Percentiles rank a stretch among this genome's conserved stretches.
Conservation (phyloP, 2,329 filamentous ascomycete genomes). For the Pseudogymnoascus sp. region DNA sequence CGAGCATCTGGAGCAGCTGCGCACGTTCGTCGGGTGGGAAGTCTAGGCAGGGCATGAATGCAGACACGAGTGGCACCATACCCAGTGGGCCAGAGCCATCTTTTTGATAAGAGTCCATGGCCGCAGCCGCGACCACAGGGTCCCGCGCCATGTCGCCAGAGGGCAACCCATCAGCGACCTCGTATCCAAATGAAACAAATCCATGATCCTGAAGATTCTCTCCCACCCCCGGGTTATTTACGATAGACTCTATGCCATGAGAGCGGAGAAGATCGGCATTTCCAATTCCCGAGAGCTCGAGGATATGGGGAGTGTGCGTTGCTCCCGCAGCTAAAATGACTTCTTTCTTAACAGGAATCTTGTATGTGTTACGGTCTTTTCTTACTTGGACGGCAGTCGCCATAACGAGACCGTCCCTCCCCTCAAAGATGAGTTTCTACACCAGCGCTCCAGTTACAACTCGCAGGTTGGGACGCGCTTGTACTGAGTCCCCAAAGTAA, state of each 20-base stretch:
- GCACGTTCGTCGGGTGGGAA: constrained; percentile 6
- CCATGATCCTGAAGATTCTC: constrained; percentile 16
- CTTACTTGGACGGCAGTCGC: not conserved
- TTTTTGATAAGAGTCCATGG: constrained; percentile 14
- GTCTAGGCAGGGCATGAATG: constrained; percentile 15
- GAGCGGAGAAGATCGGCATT: constrained; percentile 14
- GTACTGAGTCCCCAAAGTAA: constrained; percentile 18
- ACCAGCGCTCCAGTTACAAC: constrained; percentile 81
- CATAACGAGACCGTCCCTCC: not conserved
- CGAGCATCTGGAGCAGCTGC: constrained; percentile 10
- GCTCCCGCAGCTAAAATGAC: constrained; percentile 24
- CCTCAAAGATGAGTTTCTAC: constrained; percentile 46
- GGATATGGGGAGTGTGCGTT: constrained; percentile 24
- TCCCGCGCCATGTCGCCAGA: constrained; percentile 13
- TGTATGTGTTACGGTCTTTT: constrained; percentile 12
- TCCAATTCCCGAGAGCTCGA: constrained; percentile 29
- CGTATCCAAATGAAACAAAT: constrained; percentile 7
- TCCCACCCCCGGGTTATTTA: constrained; percentile 20
- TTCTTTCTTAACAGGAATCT: constrained; percentile 21
- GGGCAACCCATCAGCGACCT: constrained; percentile 10
- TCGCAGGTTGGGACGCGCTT: constrained; percentile 52
- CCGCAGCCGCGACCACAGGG: constrained; percentile 12
- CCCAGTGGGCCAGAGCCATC: constrained; percentile 14
- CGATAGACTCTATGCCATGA: constrained; percentile 15
- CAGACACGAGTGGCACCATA: constrained; percentile 12